A percentile compares a stretch with the other conserved stretches of the same genome.
These are phyloP conservation scores for Capronia americana DNA, from an alignment of 2,329 filamentous ascomycete genomes.

Conservation along the genomic window DNA sequence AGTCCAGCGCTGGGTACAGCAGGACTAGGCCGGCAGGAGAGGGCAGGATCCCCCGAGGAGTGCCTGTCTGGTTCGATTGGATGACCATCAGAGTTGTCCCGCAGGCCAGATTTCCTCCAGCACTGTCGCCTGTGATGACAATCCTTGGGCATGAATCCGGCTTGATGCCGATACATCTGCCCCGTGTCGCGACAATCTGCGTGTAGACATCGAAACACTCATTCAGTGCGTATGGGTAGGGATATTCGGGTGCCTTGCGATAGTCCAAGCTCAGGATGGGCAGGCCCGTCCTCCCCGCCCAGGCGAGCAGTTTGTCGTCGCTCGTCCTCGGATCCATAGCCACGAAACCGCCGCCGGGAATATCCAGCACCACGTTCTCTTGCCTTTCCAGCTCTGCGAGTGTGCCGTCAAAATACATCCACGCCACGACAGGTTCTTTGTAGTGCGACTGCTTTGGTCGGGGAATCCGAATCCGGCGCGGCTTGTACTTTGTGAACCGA, in stretches of 20 bases:
- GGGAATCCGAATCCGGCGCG: constrained; percentile 82
- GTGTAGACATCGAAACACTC: constrained; percentile 88
- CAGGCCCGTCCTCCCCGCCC: constrained; percentile 87
- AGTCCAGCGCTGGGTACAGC: constrained; percentile 88
- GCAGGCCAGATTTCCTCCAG: constrained; percentile 80
- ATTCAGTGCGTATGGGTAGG: constrained; percentile 83
- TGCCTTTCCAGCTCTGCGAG: constrained; percentile 77
- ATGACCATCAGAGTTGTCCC: constrained; percentile 88
- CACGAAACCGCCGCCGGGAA: constrained; percentile 93
- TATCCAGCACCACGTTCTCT: constrained; percentile 80
- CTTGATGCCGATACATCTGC: constrained; percentile 76
- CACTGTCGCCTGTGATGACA: constrained; percentile 79
- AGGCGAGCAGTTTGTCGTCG: constrained; percentile 91
- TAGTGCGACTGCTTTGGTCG: constrained; percentile 81
- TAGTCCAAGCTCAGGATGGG: constrained; percentile 93
- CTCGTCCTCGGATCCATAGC: constrained; percentile 95
- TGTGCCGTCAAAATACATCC: constrained; percentile 94
- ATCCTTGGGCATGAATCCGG: constrained; percentile 70
- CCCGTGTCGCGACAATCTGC: constrained; percentile 72
- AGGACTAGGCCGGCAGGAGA: constrained; percentile 80
- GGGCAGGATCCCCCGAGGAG: constrained; percentile 66
- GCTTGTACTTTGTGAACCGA: constrained; percentile 78
- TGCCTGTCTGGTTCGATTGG: constrained; percentile 63
- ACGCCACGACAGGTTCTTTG: constrained; percentile 79
- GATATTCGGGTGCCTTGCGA: constrained; percentile 81